A percentile compares a stretch with the other conserved stretches of the same genome.
Evolutionary conservation across 2,329 filamentous ascomycete species (phyloP).

Genomic region (Fusarium heterosporum): DNA sequence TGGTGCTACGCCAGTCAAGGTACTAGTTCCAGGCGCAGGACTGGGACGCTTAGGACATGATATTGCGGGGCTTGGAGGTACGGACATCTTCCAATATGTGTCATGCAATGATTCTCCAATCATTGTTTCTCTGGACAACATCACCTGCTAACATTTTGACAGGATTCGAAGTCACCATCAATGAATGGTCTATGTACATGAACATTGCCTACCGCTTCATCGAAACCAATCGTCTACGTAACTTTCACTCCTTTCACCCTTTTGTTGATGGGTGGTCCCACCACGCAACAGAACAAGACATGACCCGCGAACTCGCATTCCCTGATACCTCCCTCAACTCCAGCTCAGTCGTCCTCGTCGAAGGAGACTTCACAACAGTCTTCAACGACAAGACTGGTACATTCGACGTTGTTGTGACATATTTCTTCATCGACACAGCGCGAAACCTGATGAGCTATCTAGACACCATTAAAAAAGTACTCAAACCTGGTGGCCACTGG

Average conservation of each 20-base stretch:
- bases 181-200: slow-evolving; percentile 70
- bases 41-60: slow-evolving; percentile 65
- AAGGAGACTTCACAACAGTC: slow-evolving; percentile 66
- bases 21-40: slow-evolving; percentile 65
- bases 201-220: slow-evolving; percentile 65
- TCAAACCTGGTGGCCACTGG: slow-evolving; percentile 64
- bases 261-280: slow-evolving; percentile 69
- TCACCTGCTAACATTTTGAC: rapidly evolving
- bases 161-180: slow-evolving; percentile 65
- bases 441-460: slow-evolving; percentile 66
- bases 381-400: slow-evolving; percentile 46
- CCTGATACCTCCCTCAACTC: slow-evolving; percentile 56
- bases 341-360: slow-evolving; percentile 59
- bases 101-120: neutral
- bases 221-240: slow-evolving; percentile 46
- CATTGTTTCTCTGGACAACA: rapidly evolving
- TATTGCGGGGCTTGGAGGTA: slow-evolving; percentile 57
- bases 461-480: slow-evolving; percentile 62
- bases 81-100: neutral
- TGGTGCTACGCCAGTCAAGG: slow-evolving; percentile 45
- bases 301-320: slow-evolving; percentile 59
- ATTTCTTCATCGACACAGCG: slow-evolving; percentile 72
- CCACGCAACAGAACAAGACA: slow-evolving; percentile 60
- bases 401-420: slow-evolving; percentile 65
- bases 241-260: slow-evolving; percentile 57